phyloP scores from a whole-genome alignment of 352 stramenopile species.

The Phytophthora megakarya region DNA sequence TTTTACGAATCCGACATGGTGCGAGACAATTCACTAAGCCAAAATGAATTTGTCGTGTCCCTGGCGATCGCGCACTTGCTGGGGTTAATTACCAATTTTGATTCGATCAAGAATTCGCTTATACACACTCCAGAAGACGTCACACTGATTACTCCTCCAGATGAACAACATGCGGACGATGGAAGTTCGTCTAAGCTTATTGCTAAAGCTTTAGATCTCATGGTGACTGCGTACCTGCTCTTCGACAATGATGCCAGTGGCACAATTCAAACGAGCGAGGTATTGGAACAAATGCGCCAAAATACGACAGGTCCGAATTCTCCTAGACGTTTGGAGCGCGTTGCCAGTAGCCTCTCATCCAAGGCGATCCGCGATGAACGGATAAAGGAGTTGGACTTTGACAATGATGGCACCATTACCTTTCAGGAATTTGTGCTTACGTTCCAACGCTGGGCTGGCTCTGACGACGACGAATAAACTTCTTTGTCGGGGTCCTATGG shows the following conservation, averaged over 20 bases:
- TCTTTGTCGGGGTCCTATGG: not conserved
- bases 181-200: constrained; percentile 56
- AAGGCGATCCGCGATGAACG: constrained; percentile 69
- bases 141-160: constrained; percentile 28
- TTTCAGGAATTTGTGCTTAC: constrained; percentile 91
- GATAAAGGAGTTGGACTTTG: constrained; percentile 88
- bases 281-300: constrained; percentile 67
- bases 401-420: constrained; percentile 88
- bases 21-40: constrained; percentile 81
- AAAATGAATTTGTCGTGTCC: constrained; percentile 88
- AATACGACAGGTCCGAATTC: constrained; percentile 42
- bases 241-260: constrained; percentile 87
- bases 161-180: constrained; percentile 29
- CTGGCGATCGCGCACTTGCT: constrained; percentile 86
- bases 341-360: constrained; percentile 61
- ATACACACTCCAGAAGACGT: constrained; percentile 46
- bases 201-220: constrained; percentile 79
- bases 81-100: constrained; percentile 77
- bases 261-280: constrained; percentile 80
- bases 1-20: constrained; percentile 92
- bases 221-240: constrained; percentile 82
- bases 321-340: constrained; percentile 48
- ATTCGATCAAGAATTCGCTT: constrained; percentile 45
- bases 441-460: constrained; percentile 86
- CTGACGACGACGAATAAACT: constrained; percentile 41